Evolutionary conservation across 2,329 filamentous ascomycete species (phyloP).

Genomic region (Aureobasidium sp.): DNA sequence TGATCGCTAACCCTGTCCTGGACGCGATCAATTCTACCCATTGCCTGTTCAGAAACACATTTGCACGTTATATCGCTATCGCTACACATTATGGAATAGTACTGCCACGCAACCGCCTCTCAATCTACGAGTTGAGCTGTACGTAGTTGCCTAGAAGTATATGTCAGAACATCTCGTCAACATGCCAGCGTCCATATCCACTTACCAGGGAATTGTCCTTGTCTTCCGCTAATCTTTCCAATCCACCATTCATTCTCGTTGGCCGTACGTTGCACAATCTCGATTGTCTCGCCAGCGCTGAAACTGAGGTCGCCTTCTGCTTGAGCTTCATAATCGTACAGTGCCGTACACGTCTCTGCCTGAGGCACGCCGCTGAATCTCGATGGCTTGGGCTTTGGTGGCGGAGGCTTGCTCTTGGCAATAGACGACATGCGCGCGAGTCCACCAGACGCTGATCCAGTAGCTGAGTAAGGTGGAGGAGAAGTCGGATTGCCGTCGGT

Average conservation of each 20-base stretch:
- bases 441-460: neutral
- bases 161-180: neutral
- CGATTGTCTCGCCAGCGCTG: slow-evolving; percentile 77
- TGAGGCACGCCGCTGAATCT: slow-evolving; percentile 57
- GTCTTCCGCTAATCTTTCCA: slow-evolving; percentile 68
- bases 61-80: neutral
- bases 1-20: neutral
- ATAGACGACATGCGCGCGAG: slow-evolving; percentile 11
- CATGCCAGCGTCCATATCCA: slow-evolving; percentile 9
- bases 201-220: slow-evolving; percentile 92
- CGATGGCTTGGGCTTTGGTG: slow-evolving; percentile 58
- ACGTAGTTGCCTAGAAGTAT: slow-evolving; percentile 4
- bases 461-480: slow-evolving; percentile 35
- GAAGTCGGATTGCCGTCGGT: slow-evolving; percentile 24
- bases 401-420: slow-evolving; percentile 38
- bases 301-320: slow-evolving; percentile 93
- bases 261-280: slow-evolving; percentile 73
- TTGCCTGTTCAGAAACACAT: neutral
- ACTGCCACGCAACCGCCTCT: neutral
- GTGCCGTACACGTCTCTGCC: slow-evolving; percentile 74
- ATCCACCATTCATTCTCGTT: slow-evolving; percentile 98
- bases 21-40: neutral
- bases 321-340: slow-evolving; percentile 96
- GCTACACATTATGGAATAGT: slow-evolving; percentile 4
- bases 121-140: slow-evolving; percentile 4